Evolutionary conservation across 2,329 filamentous ascomycete genomes (phyloP), one percentile per base, ranked within the genome.

Genomic region (Allantophomopsis cytisporea): DNA sequence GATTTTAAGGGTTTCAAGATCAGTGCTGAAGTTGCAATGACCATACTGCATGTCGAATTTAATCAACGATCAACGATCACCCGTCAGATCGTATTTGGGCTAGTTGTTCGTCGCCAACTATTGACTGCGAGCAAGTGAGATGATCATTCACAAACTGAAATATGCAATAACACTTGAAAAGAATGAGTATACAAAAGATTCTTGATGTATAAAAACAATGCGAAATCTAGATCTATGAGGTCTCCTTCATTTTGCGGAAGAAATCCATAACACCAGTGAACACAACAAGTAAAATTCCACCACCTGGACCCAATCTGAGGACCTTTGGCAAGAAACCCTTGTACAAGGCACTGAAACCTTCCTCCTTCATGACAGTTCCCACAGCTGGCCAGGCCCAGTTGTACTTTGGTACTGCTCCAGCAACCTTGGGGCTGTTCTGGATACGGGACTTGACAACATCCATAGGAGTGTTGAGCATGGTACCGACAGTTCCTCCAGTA

Each of bases 311-410:
- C 47, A 82, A 59, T 63, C 83, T 69, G 46, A 94, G 68, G 30
- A 95, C 91, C 75, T 98, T 98, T 50, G 91, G 91, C 46, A 91
- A 56, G 72, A 98, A 98, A 13, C 91, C 91, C 73, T 96, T 98
- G 73, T 98, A 98, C 43, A 98, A 68, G 31, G 91, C 91, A 36
- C 63, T 64, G 58, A 94, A 89, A 5, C 91, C 91, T 63, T 98
- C 91, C 65, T 98, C 91, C 64, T 76, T 85, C 63, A 86, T 79
- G 44, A 98, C 85, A 7, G 84, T 91, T 41, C 73, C 80, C 38
- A 95, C 69, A 16, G 86, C 79, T 36, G 86, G 84, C 75, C 80
- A 94, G 23, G 91, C 91, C 91, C 91, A 98, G 74, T 96, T 95
- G 69, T 98, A 98, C 73, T 98, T 98, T 56, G 84, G 84, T 16